Evolutionary conservation across 1,139 yeast species (phyloP), one percentile per base, ranked within the genome.

Genomic region (Pichia sp.): DNA sequence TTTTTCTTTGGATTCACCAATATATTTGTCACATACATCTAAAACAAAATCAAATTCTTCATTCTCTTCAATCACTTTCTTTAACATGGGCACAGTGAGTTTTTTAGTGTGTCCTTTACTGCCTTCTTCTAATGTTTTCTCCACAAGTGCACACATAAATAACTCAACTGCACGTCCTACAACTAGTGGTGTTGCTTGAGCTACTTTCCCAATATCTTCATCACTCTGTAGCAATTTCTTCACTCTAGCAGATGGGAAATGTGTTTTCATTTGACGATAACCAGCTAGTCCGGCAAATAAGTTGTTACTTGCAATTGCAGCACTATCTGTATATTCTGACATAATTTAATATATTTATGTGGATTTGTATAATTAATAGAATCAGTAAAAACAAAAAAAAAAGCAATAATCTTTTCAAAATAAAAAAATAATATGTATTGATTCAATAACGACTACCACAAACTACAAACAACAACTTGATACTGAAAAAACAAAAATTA

Each of bases 181-280:
- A 29, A 90, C 90, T 25, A 92, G 84, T 0, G 99, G 99, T 4
- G 98, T 92, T 4, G 97, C 97, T 62, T 90, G 97, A 9, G 98
- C 97, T 16, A 94, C 98, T 64, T 92, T 92, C 5, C 99, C 99
- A 41, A 92, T 90, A 55, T 92, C 99, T 56, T 92, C 98, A 64
- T 92, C 99, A 42, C 95, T 83, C 62, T 92, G 98, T 97, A 92
- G 90, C 48, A 92, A 79, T 60, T 94, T 86, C 69, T 92, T 92
- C 61, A 92, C 90, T 52, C 97, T 77, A 4, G 98, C 98, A 41
- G 95, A 95, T 5, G 98, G 98, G 68, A 92, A 90, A 60, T 92
- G 95, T 39, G 97, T 90, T 65, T 87, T 87, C 58, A 90, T 85
- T 51, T 69, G 68, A 39, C 73, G 80, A 46, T 58, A 62, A 11